Evolutionary conservation across 352 stramenopile species (phyloP), one percentile per base, ranked within the genome.

Genomic region (Phytophthora cryptogea): DNA sequence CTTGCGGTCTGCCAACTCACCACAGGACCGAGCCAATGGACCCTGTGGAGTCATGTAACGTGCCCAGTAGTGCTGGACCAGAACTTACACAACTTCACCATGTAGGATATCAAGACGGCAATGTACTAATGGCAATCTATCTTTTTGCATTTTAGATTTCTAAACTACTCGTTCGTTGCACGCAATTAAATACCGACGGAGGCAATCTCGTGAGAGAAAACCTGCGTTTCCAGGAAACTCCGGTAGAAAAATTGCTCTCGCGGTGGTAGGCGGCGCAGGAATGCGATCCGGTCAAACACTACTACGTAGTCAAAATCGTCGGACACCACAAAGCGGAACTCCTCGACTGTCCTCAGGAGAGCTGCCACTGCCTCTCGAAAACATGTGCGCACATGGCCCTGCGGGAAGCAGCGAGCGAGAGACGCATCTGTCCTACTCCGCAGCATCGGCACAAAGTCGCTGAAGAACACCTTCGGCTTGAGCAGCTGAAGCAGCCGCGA

Each of bases 271-370:
- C 60, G 65, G 32, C 66, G 74, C 37, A 92, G 51, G 62, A 91
- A 95, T 5, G 74, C 78, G 9, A 88, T 66, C 27, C 78, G 83
- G 51, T 95, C 86, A 59, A 95, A 95, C 41, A 95, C 86, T 35
- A 95, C 86, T 26, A 92, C 83, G 44, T 83, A 90, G 68, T 95
- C 86, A 49, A 92, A 92, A 59, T 95, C 86, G 57, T 95, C 86
- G 43, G 86, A 92, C 23, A 95, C 67, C 55, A 92, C 83, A 53
- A 92, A 95, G 30, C 86, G 83, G 55, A 88, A 93, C 57, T 90
- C 81, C 46, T 92, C 82, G 1, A 95, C 63, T 6, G 66, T 76
- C 13, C 74, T 68, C 39, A 90, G 58, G 2, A 90, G 57, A 63
- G 83, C 66, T 28, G 76, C 62, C 14, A 92, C 42, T 5, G 75